Percentiles rank a stretch among this genome's conserved stretches.
phyloP scores from a whole-genome alignment of 495 filamentous ascomycete genomes.

The Neurospora sp. region DNA sequence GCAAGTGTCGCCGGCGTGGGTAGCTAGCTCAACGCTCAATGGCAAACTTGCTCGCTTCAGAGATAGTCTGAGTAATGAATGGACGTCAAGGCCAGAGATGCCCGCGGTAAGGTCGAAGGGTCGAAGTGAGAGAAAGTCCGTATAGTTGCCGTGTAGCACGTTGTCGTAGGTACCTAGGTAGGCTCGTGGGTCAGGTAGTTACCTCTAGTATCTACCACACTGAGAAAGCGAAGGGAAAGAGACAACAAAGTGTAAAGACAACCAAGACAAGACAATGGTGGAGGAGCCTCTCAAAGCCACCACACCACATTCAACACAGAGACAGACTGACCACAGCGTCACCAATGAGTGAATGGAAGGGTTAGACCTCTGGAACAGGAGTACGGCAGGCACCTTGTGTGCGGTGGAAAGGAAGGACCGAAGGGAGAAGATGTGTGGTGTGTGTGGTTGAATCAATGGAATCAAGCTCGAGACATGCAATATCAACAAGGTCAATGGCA shows the following conservation, averaged over 20 bases:
- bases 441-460: background rate
- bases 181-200: background rate
- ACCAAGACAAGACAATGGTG: background rate
- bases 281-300: background rate
- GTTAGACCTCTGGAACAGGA: background rate
- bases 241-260: background rate
- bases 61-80: background rate
- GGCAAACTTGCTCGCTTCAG: background rate
- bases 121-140: background rate
- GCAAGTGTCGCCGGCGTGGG: background rate
- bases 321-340: background rate
- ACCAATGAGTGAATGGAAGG: background rate
- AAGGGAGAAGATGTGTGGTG: background rate
- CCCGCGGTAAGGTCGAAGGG: background rate
- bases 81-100: background rate
- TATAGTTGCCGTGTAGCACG: background rate
- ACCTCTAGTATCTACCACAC: background rate
- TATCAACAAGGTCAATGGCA: background rate
- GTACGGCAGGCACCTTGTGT: background rate
- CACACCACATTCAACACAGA: background rate
- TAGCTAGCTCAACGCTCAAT: background rate
- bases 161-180: background rate
- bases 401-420: background rate
- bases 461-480: background rate
- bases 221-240: background rate